Percentiles rank a stretch among this genome's conserved stretches.
Conservation (phyloP, 768 basidiomycete genomes). For the Leucocoprinus birnbaumii region DNA sequence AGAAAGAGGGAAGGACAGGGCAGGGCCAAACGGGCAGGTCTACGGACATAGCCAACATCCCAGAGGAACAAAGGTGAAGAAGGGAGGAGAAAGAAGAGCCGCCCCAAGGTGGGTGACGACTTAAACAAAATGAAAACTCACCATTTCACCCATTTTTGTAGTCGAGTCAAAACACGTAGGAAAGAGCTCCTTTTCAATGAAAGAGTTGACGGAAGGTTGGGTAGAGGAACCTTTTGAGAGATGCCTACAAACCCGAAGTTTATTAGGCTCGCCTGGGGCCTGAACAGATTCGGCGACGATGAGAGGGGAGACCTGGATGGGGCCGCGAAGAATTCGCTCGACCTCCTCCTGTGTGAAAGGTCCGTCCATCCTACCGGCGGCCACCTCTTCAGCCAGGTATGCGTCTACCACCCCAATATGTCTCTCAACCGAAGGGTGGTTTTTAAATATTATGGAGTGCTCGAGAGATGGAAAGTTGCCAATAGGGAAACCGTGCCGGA, state of each 20-base stretch:
- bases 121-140: too few relatives aligned
- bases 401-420: slow-evolving; percentile 14
- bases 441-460: slow-evolving; percentile 18
- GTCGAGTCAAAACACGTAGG: slow-evolving; percentile 25
- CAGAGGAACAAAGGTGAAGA: too few relatives aligned
- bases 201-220: slow-evolving; percentile 20
- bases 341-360: slow-evolving; percentile 15
- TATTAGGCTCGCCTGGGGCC: slow-evolving; percentile 19
- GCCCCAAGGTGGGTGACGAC: too few relatives aligned
- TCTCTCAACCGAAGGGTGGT: slow-evolving; percentile 15
- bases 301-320: slow-evolving; percentile 26
- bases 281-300: slow-evolving; percentile 23
- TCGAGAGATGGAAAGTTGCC: slow-evolving; percentile 25
- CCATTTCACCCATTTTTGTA: slow-evolving; percentile 20
- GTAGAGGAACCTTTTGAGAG: slow-evolving; percentile 20
- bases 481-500: slow-evolving; percentile 29
- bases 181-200: slow-evolving; percentile 21
- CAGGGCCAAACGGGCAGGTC: too few relatives aligned
- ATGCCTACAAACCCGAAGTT: slow-evolving; percentile 23
- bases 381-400: slow-evolving; percentile 20
- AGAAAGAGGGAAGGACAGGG: too few relatives aligned
- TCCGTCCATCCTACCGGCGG: slow-evolving; percentile 21
- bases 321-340: slow-evolving; percentile 22
- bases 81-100: too few relatives aligned
- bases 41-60: too few relatives aligned